phyloP scores from a whole-genome alignment of 495 filamentous ascomycete species.

The Penicillium psychrofluorescens region DNA sequence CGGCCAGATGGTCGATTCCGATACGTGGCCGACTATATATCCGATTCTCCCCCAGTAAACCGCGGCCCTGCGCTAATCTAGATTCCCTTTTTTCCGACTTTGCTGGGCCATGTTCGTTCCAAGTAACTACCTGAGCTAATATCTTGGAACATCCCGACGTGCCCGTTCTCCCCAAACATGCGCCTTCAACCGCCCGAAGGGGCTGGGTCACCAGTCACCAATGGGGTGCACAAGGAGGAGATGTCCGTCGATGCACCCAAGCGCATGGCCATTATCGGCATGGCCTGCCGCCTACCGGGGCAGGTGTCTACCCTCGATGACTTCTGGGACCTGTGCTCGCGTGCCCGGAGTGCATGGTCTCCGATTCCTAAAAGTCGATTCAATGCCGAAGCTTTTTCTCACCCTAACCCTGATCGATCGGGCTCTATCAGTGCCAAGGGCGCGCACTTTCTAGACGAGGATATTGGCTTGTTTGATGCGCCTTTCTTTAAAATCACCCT shows the following conservation, averaged over 20 bases:
- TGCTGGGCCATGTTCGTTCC: no score
- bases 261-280: constrained; percentile 40
- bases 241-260: constrained; percentile 8
- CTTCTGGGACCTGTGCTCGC: constrained; percentile 47
- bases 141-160: not conserved
- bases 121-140: no score
- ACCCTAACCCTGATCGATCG: constrained; percentile 23
- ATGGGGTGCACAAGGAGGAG: not conserved
- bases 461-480: constrained; percentile 49
- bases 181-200: constrained; percentile 14
- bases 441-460: constrained; percentile 40
- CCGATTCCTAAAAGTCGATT: constrained; percentile 23
- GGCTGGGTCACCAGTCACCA: constrained; percentile 7
- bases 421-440: constrained; percentile 18
- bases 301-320: constrained; percentile 46
- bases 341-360: constrained; percentile 22
- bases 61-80: not conserved
- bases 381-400: constrained; percentile 39
- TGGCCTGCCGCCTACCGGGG: constrained; percentile 41
- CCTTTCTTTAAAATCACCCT: constrained; percentile 43
- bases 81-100: no score
- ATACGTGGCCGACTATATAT: not conserved
- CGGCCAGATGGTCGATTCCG: not conserved
- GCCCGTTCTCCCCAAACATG: constrained; percentile 5
- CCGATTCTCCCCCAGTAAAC: not conserved